Evolutionary conservation across 176 grass and related monocot genomes (phyloP).

Genomic region (Pharus latifolius): DNA sequence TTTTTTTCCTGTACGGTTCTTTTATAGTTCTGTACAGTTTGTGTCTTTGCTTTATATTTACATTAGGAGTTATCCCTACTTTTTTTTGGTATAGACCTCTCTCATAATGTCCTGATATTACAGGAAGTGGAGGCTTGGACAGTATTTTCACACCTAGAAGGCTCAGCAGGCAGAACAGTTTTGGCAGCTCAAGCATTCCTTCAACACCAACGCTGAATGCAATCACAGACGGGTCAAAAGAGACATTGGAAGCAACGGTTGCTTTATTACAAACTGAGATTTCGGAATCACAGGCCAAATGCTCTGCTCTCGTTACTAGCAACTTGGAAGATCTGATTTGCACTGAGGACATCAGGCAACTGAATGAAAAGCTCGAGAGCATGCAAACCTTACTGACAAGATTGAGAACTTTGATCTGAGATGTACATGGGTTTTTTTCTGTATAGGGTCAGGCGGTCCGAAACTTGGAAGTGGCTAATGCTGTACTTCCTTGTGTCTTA

Average conservation of each 20-base stretch:
- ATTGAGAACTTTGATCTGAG: conserved; percentile 53
- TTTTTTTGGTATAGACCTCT: too few relatives aligned
- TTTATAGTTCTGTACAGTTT: neutral
- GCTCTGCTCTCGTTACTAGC: conserved; percentile 32
- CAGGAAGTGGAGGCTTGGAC: conserved; percentile 77
- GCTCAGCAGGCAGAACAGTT: conserved; percentile 83
- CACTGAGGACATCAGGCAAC: conserved; percentile 32
- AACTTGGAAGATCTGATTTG: conserved; percentile 20
- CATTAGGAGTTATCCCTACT: neutral
- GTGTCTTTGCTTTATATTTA: neutral
- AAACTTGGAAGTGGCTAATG: conserved; percentile 26
- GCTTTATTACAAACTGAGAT: conserved; percentile 58
- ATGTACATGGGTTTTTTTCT: conserved; percentile 14
- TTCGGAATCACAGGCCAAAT: conserved; percentile 66
- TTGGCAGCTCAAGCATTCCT: conserved; percentile 62
- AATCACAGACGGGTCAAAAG: conserved; percentile 22
- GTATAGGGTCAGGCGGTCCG: conserved; percentile 14
- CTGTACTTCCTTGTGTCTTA: conserved; percentile 12
- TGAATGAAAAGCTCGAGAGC: conserved; percentile 68
- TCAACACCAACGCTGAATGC: conserved; percentile 43
- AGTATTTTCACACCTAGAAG: conserved; percentile 56
- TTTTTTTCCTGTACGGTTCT: neutral
- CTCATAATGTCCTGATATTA: conserved; percentile 12
- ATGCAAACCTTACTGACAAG: conserved; percentile 70
- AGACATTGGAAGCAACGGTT: conserved; percentile 56